Conservation (phyloP, 352 stramenopile genomes). For the Phytophthora citricola region DNA sequence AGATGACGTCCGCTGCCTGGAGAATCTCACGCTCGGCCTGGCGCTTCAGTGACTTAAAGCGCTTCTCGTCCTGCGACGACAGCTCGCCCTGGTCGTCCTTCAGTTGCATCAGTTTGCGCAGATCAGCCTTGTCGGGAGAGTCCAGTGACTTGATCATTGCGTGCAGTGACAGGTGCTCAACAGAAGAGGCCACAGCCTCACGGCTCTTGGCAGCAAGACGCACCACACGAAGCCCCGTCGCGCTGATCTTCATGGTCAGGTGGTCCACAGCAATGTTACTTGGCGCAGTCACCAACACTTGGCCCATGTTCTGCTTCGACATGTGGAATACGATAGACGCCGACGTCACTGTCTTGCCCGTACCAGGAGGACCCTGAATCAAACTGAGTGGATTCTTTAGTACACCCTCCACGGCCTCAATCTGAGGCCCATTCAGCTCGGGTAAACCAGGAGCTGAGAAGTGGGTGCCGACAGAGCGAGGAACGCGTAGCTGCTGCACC, state of each 20-base stretch:
- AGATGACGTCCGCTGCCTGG: slow-evolving; percentile 99
- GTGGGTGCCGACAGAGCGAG: slow-evolving; percentile 66
- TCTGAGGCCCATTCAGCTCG: slow-evolving; percentile 98
- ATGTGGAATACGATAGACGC: slow-evolving; percentile 99
- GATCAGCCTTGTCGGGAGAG: slow-evolving; percentile 90
- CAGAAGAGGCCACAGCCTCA: slow-evolving; percentile 93
- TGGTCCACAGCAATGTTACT: slow-evolving; percentile 99
- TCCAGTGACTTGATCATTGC: slow-evolving; percentile 95
- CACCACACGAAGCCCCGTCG: slow-evolving; percentile 97
- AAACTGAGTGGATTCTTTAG: slow-evolving; percentile 97
- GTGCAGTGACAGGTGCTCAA: slow-evolving; percentile 98
- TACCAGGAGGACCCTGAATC: slow-evolving; percentile 98
- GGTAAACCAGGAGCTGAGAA: slow-evolving; percentile 95
- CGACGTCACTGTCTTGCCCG: slow-evolving; percentile 98
- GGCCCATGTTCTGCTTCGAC: slow-evolving; percentile 97
- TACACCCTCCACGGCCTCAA: slow-evolving; percentile 95
- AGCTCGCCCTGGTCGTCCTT: slow-evolving; percentile 96
- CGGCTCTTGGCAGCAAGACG: slow-evolving; percentile 98
- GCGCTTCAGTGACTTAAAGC: slow-evolving; percentile 94
- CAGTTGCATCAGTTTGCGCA: slow-evolving; percentile 93
- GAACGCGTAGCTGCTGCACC: slow-evolving; percentile 89
- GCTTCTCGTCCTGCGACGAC: slow-evolving; percentile 96
- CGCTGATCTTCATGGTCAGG: slow-evolving; percentile 97
- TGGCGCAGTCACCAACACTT: slow-evolving; percentile 98
- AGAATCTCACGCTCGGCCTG: slow-evolving; percentile 97